Percentiles rank a stretch among this genome's conserved stretches.
Evolutionary conservation across 164 flowering plant species (phyloP).

Genomic region (Chimonanthus praecox): DNA sequence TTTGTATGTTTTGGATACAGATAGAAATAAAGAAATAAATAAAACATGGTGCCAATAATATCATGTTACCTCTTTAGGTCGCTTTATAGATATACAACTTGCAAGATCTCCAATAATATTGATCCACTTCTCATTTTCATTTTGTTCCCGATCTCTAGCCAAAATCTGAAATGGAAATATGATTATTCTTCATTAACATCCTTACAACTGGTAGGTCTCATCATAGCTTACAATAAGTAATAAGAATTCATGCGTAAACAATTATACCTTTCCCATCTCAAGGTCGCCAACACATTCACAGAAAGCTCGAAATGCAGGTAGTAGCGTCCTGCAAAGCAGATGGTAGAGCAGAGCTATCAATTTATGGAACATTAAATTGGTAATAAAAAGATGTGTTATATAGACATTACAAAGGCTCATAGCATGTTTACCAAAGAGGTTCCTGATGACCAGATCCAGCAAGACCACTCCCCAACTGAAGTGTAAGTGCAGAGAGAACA

Average conservation of each 20-base stretch:
- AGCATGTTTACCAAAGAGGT: constrained; percentile 50
- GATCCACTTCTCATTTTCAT: constrained; percentile 82
- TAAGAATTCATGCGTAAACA: not conserved
- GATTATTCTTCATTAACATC: not conserved
- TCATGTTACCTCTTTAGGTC: constrained; percentile 87
- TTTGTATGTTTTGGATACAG: not conserved
- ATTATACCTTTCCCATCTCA: constrained; percentile 96
- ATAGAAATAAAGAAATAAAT: not conserved
- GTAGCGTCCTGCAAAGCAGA: constrained; percentile 47
- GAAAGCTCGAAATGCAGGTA: constrained; percentile 85
- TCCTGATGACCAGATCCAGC: constrained; percentile 69
- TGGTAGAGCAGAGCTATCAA: not conserved
- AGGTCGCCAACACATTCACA: constrained; percentile 99
- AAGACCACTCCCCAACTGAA: constrained; percentile 72
- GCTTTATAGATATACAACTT: constrained; percentile 77
- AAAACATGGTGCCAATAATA: not conserved
- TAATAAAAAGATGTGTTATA: no score
- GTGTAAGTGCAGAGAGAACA: constrained; percentile 68
- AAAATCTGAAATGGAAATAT: constrained; percentile 46
- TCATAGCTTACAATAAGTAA: constrained; percentile 1
- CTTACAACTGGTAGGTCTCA: not conserved
- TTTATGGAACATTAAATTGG: not conserved
- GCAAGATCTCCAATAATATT: constrained; percentile 83
- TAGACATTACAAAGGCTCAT: not conserved
- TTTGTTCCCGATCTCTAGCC: constrained; percentile 79